Conservation (phyloP, 2,329 filamentous ascomycete genomes). For the Phyllosticta paracitricarpa region DNA sequence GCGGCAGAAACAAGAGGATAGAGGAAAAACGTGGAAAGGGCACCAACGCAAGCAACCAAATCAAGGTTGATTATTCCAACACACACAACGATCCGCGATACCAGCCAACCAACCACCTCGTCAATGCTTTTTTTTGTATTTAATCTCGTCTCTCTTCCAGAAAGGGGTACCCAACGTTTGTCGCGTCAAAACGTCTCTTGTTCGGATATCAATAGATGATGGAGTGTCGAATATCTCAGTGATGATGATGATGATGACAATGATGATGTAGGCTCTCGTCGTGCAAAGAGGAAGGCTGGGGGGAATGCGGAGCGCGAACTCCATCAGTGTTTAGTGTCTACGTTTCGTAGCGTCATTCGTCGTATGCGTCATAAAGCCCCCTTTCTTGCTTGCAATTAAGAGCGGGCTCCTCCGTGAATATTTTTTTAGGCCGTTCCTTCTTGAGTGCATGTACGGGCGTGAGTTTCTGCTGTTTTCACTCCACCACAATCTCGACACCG, state of each 20-base stretch:
- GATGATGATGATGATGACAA: conserved; percentile 7
- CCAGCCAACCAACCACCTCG: conserved; percentile 3
- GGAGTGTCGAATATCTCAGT: conserved; percentile 7
- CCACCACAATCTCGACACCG: conserved; percentile 54
- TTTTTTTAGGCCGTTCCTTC: conserved; percentile 9
- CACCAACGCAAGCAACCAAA: conserved; percentile 9
- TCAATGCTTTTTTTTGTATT: conserved; percentile 11
- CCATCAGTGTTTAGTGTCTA: conserved; percentile 10
- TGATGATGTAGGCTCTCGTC: neutral
- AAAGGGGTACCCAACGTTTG: conserved; percentile 7
- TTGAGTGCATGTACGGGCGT: conserved; percentile 9
- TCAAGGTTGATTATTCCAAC: neutral
- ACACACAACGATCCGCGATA: neutral
- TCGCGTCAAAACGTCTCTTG: conserved; percentile 9
- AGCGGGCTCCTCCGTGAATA: conserved; percentile 8
- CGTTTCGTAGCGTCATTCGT: conserved; percentile 19
- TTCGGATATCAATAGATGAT: conserved; percentile 9
- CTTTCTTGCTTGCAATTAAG: conserved; percentile 10
- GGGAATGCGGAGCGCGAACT: conserved; percentile 8
- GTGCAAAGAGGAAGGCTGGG: neutral
- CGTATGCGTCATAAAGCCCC: conserved; percentile 16
- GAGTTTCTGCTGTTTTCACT: conserved; percentile 24
- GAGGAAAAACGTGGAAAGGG: conserved; percentile 1
- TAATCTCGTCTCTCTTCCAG: conserved; percentile 9
- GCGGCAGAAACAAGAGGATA: neutral